Evolutionary conservation across 148 eudicot species (phyloP).

Genomic region (Silene conica): DNA sequence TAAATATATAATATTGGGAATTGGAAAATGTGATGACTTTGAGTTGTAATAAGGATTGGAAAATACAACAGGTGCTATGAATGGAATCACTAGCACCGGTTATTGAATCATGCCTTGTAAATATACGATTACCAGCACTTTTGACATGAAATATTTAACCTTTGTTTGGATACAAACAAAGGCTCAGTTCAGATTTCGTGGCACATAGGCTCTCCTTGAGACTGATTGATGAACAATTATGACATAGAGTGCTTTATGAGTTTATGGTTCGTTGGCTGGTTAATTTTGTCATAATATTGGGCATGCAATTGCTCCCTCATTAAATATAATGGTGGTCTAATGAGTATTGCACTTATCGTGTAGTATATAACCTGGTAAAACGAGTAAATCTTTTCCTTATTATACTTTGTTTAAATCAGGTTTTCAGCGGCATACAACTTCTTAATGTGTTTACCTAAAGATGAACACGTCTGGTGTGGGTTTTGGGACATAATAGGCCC

Average conservation of each 20-base stretch:
- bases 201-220: background rate
- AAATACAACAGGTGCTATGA: background rate
- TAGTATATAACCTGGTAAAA: background rate
- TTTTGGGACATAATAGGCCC: constrained; percentile 85
- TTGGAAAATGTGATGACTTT: background rate
- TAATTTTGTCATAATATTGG: background rate
- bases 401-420: constrained; percentile 36
- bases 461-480: constrained; percentile 81
- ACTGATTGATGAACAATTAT: background rate
- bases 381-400: background rate
- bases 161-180: background rate
- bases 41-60: background rate
- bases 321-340: constrained; percentile 1
- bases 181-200: constrained; percentile 1
- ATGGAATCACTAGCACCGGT: background rate
- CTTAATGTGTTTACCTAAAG: constrained; percentile 51
- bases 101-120: background rate
- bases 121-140: background rate
- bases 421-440: constrained; percentile 85
- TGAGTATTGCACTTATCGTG: background rate
- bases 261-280: background rate
- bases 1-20: background rate
- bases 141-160: background rate
- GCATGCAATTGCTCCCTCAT: background rate
- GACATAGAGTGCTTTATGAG: background rate